Evolutionary conservation across 148 eudicot species (phyloP).

Genomic region (Salicornia ramosissima): DNA sequence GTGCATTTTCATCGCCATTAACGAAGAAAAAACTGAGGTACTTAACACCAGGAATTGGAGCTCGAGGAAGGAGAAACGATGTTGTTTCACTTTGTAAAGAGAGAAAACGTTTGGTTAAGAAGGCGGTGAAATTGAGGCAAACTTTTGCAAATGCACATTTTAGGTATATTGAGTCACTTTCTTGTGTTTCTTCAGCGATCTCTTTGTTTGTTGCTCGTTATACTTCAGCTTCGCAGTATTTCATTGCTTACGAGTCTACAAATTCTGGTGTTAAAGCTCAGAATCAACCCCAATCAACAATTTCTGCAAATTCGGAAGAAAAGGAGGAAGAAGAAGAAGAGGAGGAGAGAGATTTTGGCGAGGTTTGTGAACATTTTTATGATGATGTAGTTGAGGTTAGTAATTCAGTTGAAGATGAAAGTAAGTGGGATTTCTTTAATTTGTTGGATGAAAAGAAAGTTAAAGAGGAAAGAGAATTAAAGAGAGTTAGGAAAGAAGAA

Average conservation of each 20-base stretch:
- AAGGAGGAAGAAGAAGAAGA: slow-evolving; percentile 5
- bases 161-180: slow-evolving; percentile 36
- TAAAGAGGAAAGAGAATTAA: slow-evolving; percentile 15
- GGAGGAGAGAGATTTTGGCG: slow-evolving; percentile 8
- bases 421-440: slow-evolving; percentile 56
- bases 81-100: slow-evolving; percentile 31
- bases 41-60: not conserved
- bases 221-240: slow-evolving; percentile 25
- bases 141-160: slow-evolving; percentile 39
- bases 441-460: slow-evolving; percentile 13
- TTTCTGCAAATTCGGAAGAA: not conserved
- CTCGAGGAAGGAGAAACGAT: not conserved
- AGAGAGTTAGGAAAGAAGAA: not conserved
- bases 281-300: not conserved
- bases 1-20: slow-evolving; percentile 12
- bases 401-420: not conserved
- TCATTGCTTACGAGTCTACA: slow-evolving; percentile 17
- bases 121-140: slow-evolving; percentile 31
- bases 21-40: not conserved
- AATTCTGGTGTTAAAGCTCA: not conserved
- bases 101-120: slow-evolving; percentile 39
- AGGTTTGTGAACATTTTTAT: slow-evolving; percentile 42
- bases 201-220: slow-evolving; percentile 30
- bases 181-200: slow-evolving; percentile 40
- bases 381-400: slow-evolving; percentile 20